A percentile compares a stretch with the other conserved stretches of the same genome.
Evolutionary conservation across 108 stramenopile genomes (phyloP).

Genomic region (Aurantiochytrium sp.): DNA sequence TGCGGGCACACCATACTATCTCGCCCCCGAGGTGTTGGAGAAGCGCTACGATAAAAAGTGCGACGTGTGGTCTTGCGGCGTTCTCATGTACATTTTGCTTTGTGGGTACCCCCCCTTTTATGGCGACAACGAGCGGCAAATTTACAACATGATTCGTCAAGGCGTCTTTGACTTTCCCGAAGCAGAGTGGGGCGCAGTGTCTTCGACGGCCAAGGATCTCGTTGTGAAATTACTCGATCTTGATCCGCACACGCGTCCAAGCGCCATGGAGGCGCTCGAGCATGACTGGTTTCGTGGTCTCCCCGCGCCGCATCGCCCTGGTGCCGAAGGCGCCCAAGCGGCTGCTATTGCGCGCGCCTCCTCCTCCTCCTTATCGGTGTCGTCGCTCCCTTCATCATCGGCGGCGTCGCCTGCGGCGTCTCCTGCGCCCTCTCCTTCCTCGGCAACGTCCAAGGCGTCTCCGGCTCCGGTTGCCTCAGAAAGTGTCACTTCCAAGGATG

Average conservation of each 20-base stretch:
- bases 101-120: constrained; percentile 51
- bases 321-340: neutral
- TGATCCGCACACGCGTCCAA: constrained; percentile 27
- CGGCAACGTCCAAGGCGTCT: too few species aligned
- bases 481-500: too few species aligned
- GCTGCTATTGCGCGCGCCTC: too few species aligned
- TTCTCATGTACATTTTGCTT: constrained; percentile 56
- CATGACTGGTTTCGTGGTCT: constrained; percentile 36
- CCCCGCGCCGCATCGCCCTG: neutral
- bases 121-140: constrained; percentile 39
- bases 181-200: constrained; percentile 18
- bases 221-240: constrained; percentile 25
- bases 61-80: constrained; percentile 60
- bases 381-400: too few species aligned
- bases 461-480: too few species aligned
- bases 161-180: constrained; percentile 14
- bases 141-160: constrained; percentile 21
- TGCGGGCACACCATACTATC: constrained; percentile 50
- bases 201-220: constrained; percentile 41
- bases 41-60: constrained; percentile 38
- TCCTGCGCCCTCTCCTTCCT: too few species aligned
- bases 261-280: constrained; percentile 24
- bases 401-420: too few species aligned
- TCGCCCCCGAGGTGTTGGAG: constrained; percentile 55
- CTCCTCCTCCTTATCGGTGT: too few species aligned